Percentiles rank a stretch among this genome's conserved stretches.
These are phyloP conservation scores for Leccinellum luteum DNA, from an alignment of 768 basidiomycete species.

Conservation along the genomic window DNA sequence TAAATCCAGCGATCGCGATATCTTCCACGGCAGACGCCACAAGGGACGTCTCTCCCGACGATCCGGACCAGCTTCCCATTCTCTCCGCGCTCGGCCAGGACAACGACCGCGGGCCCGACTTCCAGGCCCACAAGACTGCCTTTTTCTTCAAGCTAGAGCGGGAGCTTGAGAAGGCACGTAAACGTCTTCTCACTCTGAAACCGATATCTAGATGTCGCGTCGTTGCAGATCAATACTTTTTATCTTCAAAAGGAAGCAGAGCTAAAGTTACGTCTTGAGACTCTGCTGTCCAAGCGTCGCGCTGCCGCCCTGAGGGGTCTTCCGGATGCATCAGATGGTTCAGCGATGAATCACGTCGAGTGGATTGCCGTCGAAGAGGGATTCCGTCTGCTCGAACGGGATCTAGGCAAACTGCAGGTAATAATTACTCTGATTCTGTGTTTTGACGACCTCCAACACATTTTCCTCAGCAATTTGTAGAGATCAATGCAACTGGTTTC, in stretches of 20 bases:
- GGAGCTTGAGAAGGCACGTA: constrained; percentile 89
- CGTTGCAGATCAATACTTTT: constrained; percentile 87
- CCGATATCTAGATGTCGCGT: constrained; percentile 4
- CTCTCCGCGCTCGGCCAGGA: constrained; percentile 63
- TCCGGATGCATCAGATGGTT: constrained; percentile 63
- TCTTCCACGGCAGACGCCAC: constrained; percentile 14
- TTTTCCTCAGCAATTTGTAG: constrained; percentile 80
- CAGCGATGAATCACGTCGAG: constrained; percentile 65
- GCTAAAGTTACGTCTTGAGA: constrained; percentile 87
- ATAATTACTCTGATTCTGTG: constrained; percentile 12
- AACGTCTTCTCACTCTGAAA: constrained; percentile 2
- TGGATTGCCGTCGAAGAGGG: constrained; percentile 98
- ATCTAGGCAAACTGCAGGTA: constrained; percentile 94
- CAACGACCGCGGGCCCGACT: constrained; percentile 75
- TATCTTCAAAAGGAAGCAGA: constrained; percentile 98
- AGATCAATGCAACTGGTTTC: constrained; percentile 96
- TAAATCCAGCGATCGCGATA: constrained; percentile 33
- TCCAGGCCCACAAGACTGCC: constrained; percentile 92
- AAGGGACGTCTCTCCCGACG: constrained; percentile 31
- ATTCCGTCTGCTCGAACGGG: constrained; percentile 89
- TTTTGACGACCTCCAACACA: constrained; percentile 13
- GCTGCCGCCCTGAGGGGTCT: constrained; percentile 72
- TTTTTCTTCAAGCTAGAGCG: constrained; percentile 99
- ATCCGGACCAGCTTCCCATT: constrained; percentile 52
- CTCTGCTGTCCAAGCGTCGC: constrained; percentile 89